Percentiles rank a stretch among this genome's conserved stretches.
These are phyloP conservation scores for Psilocybe cyanescens DNA, from an alignment of 768 basidiomycete species.

Conservation along the genomic window DNA sequence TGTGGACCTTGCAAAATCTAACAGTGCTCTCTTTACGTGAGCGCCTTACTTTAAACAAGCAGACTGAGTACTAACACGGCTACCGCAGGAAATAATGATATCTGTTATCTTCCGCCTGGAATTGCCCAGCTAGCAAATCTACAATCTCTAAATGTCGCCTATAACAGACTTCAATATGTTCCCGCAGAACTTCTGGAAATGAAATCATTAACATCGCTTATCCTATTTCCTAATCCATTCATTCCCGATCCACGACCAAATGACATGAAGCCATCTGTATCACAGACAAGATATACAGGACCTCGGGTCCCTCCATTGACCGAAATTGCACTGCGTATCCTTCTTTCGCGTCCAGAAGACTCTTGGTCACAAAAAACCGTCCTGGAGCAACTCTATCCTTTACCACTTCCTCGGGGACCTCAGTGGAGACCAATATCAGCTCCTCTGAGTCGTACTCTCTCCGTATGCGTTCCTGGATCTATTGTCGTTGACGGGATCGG, in stretches of 20 bases:
- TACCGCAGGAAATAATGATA: constrained; percentile 55
- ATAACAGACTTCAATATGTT: constrained; percentile 60
- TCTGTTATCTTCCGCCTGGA: constrained; percentile 65
- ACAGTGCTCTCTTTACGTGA: constrained; percentile 67
- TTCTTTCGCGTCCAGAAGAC: constrained; percentile 31
- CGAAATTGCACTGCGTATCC: constrained; percentile 37
- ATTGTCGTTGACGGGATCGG: constrained; percentile 26
- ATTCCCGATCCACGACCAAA: constrained; percentile 27
- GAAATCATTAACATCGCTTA: constrained; percentile 47
- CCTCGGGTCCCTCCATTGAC: constrained; percentile 32
- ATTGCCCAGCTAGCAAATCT: constrained; percentile 58
- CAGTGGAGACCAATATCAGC: constrained; percentile 27
- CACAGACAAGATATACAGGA: constrained; percentile 23
- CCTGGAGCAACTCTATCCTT: constrained; percentile 34
- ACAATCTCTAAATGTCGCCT: constrained; percentile 61
- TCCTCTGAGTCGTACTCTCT: constrained; percentile 34
- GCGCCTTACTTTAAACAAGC: constrained; percentile 29
- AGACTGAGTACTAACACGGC: constrained; percentile 18
- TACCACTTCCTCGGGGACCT: constrained; percentile 34
- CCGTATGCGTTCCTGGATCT: constrained; percentile 43
- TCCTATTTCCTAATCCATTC: constrained; percentile 66
- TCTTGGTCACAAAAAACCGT: constrained; percentile 25
- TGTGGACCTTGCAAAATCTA: constrained; percentile 60
- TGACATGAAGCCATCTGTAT: constrained; percentile 25
- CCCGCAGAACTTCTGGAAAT: constrained; percentile 70